Evolutionary conservation across 1,139 yeast genomes (phyloP).

Genomic region (Zygosaccharomyces sapae): DNA sequence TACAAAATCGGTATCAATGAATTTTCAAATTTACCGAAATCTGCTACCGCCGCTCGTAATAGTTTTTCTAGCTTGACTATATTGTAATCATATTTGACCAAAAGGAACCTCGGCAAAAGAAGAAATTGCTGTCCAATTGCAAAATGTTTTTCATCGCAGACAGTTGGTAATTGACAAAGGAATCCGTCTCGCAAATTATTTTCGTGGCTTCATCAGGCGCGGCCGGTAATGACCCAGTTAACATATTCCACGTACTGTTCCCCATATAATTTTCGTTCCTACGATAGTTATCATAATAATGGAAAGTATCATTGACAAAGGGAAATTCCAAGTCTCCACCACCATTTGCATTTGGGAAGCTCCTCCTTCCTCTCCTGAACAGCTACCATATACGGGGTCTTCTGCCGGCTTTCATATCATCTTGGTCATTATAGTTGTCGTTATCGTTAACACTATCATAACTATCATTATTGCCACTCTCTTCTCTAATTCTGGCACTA

Average conservation of each 20-base stretch:
- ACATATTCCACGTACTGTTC: slow-evolving; percentile 27
- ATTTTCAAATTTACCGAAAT: slow-evolving; percentile 25
- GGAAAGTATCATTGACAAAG: slow-evolving; percentile 32
- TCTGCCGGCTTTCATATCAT: neutral
- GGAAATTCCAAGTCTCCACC: slow-evolving; percentile 19
- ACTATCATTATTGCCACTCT: neutral
- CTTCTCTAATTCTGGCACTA: no score
- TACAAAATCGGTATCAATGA: slow-evolving; percentile 30
- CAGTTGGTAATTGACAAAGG: slow-evolving; percentile 8
- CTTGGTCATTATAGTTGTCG: no score
- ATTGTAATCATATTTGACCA: slow-evolving; percentile 23
- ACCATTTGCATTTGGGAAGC: no score
- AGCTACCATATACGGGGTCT: neutral
- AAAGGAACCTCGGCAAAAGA: slow-evolving; percentile 24
- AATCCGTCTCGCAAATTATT: slow-evolving; percentile 1
- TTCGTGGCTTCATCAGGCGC: neutral
- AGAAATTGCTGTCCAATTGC: slow-evolving; percentile 19
- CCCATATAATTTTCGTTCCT: slow-evolving; percentile 25
- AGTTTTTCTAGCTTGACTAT: slow-evolving; percentile 14
- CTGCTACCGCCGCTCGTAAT: slow-evolving; percentile 16
- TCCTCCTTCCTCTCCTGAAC: neutral
- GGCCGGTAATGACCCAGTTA: slow-evolving; percentile 8
- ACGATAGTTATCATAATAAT: slow-evolving; percentile 24
- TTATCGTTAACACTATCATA: neutral
- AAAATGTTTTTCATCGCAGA: slow-evolving; percentile 13